phyloP scores from a whole-genome alignment of 2,329 filamentous ascomycete genomes.

The Ascochyta rabiei region DNA sequence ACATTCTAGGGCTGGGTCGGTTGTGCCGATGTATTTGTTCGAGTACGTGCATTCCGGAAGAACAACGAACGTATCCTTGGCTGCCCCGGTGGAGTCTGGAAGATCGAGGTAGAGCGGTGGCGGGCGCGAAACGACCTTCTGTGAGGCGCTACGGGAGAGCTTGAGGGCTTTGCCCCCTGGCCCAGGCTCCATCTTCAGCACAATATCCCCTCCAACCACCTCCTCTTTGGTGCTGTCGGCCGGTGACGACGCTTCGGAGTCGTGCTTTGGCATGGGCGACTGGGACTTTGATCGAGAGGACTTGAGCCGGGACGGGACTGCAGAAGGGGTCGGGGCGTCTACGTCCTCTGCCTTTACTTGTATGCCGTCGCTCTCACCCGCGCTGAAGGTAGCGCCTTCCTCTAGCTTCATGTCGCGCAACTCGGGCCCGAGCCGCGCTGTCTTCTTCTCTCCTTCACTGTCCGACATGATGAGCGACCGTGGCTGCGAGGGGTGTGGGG shows the following conservation, averaged over 20 bases:
- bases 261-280: conserved; percentile 42
- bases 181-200: conserved; percentile 65
- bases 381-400: conserved; percentile 41
- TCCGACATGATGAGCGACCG: conserved; percentile 47
- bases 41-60: conserved; percentile 89
- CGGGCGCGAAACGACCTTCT: conserved; percentile 69
- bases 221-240: conserved; percentile 56
- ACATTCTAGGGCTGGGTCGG: conserved; percentile 92
- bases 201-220: conserved; percentile 65
- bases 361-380: conserved; percentile 25
- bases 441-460: conserved; percentile 42
- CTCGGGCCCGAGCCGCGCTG: conserved; percentile 50
- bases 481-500: conserved; percentile 22
- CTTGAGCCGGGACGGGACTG: conserved; percentile 36
- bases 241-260: conserved; percentile 45
- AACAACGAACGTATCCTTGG: conserved; percentile 76
- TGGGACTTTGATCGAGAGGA: conserved; percentile 36
- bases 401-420: conserved; percentile 55
- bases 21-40: conserved; percentile 87
- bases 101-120: conserved; percentile 74
- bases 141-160: conserved; percentile 73
- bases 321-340: conserved; percentile 36
- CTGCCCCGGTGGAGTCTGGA: conserved; percentile 78
- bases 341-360: conserved; percentile 40
- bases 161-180: conserved; percentile 67